Evolutionary conservation across 2,329 filamentous ascomycete species (phyloP), one percentile per base, ranked within the genome.

Genomic region (Curvularia spicifera): DNA sequence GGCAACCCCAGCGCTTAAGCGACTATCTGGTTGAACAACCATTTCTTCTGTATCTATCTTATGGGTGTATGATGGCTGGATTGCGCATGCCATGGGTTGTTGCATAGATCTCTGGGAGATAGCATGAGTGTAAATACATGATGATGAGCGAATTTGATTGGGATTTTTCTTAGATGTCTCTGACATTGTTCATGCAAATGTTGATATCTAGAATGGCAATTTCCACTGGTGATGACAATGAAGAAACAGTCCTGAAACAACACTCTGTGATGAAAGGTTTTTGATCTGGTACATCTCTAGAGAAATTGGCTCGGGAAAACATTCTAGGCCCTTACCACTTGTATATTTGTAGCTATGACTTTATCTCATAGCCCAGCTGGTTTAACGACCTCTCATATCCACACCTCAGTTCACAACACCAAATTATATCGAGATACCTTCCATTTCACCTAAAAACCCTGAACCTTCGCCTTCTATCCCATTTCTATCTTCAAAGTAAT

Each of bases 1-100:
- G 83, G 82, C 40, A 74, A 71, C 64, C 65, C 65, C 57, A 59
- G 56, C 40, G 61, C 51, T 59, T 71, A 67, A 66, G 45, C 33
- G 37, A 10, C 35, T 2, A 29, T 40, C 39, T 24, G 28, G 20
- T 22, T 39, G 15, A 43, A 29, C 13, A 3, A 24, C 35, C 18
- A 26, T 44, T 37, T n/a, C 33, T n/a, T 50, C 52, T 55, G 18
- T 39, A 35, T 37, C 56, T 59, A 54, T 44, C 42, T 54, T 37
- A 57, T 42, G 56, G 57, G 47, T 5, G 46, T 52, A 58, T 44
- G 53, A 54, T 58, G 35, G 35, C 9, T 55, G 24, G 33, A 37
- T 26, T 51, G 22, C 47, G 42, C 20, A 57, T 39, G 39, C 28
- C 22, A 45, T 39, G 18, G 20, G 35, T 40, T 10, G 15, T 15